Evolutionary conservation across 768 basidiomycete genomes (phyloP).

Genomic region (Suillus ampliporus): DNA sequence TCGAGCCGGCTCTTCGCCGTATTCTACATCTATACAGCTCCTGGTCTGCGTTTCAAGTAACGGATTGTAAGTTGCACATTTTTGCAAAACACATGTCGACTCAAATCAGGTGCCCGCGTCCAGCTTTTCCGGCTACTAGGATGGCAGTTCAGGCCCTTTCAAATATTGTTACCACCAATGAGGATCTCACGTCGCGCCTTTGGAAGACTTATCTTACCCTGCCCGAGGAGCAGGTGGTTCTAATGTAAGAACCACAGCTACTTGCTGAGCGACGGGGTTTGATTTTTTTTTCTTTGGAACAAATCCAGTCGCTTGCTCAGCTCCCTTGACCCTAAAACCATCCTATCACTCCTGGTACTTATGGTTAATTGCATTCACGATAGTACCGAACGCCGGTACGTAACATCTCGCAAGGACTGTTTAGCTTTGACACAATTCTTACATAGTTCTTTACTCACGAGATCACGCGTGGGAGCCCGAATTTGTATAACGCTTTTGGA

Average conservation of each 20-base stretch:
- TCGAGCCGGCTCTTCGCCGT: slow-evolving; percentile 72
- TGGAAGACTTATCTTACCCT: slow-evolving; percentile 72
- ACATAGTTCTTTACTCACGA: slow-evolving; percentile 46
- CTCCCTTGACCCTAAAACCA: slow-evolving; percentile 65
- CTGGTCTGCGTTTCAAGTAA: slow-evolving; percentile 70
- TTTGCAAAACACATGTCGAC: neutral
- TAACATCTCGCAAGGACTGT: slow-evolving; percentile 17
- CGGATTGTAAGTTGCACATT: slow-evolving; percentile 50
- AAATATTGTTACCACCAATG: slow-evolving; percentile 82
- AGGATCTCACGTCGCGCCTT: slow-evolving; percentile 55
- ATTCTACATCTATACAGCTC: slow-evolving; percentile 78
- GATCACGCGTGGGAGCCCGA: slow-evolving; percentile 60
- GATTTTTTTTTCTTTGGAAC: slow-evolving; percentile 8
- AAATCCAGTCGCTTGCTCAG: slow-evolving; percentile 60
- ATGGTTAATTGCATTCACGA: slow-evolving; percentile 74
- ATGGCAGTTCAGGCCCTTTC: slow-evolving; percentile 80
- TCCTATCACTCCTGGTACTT: slow-evolving; percentile 69
- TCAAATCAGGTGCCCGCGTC: neutral
- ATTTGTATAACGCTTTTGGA: slow-evolving; percentile 75
- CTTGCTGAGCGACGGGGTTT: slow-evolving; percentile 6
- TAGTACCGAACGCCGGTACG: slow-evolving; percentile 61
- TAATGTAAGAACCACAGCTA: slow-evolving; percentile 61
- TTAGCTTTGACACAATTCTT: slow-evolving; percentile 1
- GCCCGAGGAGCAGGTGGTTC: slow-evolving; percentile 73
- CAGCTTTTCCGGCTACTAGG: slow-evolving; percentile 68